A percentile compares a stretch with the other conserved stretches of the same genome.
Evolutionary conservation across 108 stramenopile genomes (phyloP).

Genomic region (Skeletonema marinoi): DNA sequence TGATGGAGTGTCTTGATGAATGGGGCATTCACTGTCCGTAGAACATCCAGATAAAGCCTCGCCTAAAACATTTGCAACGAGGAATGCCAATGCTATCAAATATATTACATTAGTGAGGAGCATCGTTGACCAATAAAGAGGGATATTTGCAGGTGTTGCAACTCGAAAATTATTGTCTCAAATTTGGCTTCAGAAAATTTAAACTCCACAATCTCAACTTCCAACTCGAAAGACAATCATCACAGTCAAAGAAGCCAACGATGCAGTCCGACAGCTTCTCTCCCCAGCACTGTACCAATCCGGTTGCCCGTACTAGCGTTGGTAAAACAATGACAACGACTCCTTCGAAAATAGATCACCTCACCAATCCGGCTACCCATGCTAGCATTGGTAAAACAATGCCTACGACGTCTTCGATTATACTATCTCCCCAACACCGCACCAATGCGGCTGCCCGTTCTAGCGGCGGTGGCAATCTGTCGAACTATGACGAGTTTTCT

Average conservation of each 20-base stretch:
- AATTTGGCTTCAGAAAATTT: too few species aligned
- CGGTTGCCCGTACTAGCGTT: neutral
- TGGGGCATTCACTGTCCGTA: neutral
- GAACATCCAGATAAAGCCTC: neutral
- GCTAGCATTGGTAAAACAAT: neutral
- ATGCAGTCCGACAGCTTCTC: neutral
- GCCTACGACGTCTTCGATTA: neutral
- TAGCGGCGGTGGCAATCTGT: neutral
- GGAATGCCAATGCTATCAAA: neutral
- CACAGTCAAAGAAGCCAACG: neutral
- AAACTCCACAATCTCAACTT: too few species aligned
- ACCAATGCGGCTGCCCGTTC: neutral
- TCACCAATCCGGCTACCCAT: neutral
- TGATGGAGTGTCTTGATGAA: neutral
- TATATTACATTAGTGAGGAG: too few species aligned
- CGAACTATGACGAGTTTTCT: slow-evolving; percentile 27
- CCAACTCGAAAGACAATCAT: too few species aligned
- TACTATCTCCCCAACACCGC: neutral
- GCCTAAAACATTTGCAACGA: neutral
- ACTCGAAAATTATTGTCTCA: too few species aligned
- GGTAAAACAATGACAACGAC: neutral
- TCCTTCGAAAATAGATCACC: too few species aligned
- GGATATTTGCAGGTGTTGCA: too few species aligned
- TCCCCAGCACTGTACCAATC: neutral
- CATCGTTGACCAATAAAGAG: too few species aligned